A percentile compares a stretch with the other conserved stretches of the same genome.
Conservation (phyloP, 2,329 filamentous ascomycete species). For the Botrytis squamosa region DNA sequence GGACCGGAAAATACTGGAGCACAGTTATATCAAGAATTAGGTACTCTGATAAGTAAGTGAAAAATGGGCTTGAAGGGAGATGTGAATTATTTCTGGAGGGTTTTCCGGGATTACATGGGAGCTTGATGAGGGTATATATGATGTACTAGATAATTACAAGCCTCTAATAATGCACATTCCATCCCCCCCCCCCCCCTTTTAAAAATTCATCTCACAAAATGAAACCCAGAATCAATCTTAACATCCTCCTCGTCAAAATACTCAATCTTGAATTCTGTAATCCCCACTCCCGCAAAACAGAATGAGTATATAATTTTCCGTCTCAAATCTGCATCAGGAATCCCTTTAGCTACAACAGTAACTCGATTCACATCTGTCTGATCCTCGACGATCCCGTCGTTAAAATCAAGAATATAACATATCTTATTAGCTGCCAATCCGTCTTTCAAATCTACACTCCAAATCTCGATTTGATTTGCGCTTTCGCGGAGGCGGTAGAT, state of each 20-base stretch:
- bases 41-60: too few species aligned
- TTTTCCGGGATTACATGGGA: too few species aligned
- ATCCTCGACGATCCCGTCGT: neutral
- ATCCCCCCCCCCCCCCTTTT: too few species aligned
- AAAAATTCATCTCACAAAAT: neutral
- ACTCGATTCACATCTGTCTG: neutral
- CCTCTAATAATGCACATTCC: neutral
- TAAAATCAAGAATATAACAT: neutral
- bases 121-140: neutral
- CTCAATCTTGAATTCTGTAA: neutral
- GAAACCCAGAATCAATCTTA: neutral
- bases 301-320: neutral
- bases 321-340: neutral
- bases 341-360: neutral
- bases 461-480: neutral
- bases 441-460: neutral
- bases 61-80: too few species aligned
- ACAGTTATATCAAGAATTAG: too few species aligned
- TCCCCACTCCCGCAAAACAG: neutral
- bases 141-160: neutral
- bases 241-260: neutral
- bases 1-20: too few species aligned
- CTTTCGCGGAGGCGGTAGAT: neutral
- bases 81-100: too few species aligned
- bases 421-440: neutral